Conservation (phyloP, 176 grass and related monocot genomes). For the Saccharum officinarum region DNA sequence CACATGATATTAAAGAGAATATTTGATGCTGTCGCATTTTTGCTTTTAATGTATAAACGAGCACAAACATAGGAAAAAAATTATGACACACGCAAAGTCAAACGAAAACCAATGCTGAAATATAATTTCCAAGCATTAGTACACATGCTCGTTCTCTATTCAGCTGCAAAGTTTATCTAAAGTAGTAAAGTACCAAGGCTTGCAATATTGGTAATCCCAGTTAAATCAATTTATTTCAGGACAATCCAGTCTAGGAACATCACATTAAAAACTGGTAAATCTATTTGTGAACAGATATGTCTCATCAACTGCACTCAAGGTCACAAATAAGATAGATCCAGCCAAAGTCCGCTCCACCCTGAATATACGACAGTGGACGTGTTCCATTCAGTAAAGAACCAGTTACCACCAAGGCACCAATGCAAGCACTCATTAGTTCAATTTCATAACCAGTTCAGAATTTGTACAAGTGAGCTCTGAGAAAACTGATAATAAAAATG, state of each 20-base stretch:
- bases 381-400: conserved; percentile 15
- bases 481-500: conserved; percentile 12
- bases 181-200: conserved; percentile 1
- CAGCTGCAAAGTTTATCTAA: neutral
- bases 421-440: neutral
- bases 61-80: neutral
- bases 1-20: neutral
- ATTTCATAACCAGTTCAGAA: neutral
- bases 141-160: neutral
- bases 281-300: conserved; percentile 9
- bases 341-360: conserved; percentile 1
- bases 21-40: neutral
- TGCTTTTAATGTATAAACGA: conserved; percentile 3
- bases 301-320: neutral
- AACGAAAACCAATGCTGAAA: neutral
- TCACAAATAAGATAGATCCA: neutral
- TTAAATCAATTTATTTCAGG: conserved; percentile 19
- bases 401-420: neutral
- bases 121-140: neutral
- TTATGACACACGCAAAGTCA: neutral
- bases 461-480: neutral
- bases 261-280: conserved; percentile 7
- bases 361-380: conserved; percentile 10
- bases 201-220: conserved; percentile 2
- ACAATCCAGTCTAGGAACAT: conserved; percentile 11